Conservation (phyloP, 352 stramenopile genomes). For the Pythium sp. region DNA sequence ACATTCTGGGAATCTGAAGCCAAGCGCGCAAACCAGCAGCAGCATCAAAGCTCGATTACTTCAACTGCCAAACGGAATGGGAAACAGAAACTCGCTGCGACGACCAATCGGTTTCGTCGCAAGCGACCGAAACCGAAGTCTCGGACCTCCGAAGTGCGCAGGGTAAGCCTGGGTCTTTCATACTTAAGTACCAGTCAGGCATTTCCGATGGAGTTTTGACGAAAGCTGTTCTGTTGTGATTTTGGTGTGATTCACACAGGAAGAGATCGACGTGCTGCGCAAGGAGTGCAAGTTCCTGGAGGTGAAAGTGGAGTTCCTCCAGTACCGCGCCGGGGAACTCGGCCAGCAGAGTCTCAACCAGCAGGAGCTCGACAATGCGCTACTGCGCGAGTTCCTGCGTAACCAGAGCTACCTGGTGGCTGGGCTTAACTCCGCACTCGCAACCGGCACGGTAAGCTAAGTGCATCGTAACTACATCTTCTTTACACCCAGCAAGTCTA, state of each 20-base stretch:
- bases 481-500: too few species aligned
- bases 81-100: neutral
- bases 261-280: neutral
- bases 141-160: neutral
- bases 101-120: neutral
- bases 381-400: neutral
- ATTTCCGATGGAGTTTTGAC: too few species aligned
- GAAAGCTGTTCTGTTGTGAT: too few species aligned
- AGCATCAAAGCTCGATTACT: too few species aligned
- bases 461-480: too few species aligned
- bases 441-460: neutral
- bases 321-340: neutral
- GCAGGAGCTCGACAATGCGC: neutral
- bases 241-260: neutral
- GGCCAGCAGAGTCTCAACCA: neutral
- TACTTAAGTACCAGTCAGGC: too few species aligned
- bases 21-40: too few species aligned
- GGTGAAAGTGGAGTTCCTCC: neutral
- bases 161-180: neutral
- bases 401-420: neutral
- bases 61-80: too few species aligned
- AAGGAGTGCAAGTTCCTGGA: constrained; percentile 1
- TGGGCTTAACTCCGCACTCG: neutral
- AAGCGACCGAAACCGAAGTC: neutral
- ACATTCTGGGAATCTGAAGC: too few species aligned